Evolutionary conservation across 805 yeast species (phyloP), one percentile per base, ranked within the genome.

Genomic region (Yamadazyma insecticola): DNA sequence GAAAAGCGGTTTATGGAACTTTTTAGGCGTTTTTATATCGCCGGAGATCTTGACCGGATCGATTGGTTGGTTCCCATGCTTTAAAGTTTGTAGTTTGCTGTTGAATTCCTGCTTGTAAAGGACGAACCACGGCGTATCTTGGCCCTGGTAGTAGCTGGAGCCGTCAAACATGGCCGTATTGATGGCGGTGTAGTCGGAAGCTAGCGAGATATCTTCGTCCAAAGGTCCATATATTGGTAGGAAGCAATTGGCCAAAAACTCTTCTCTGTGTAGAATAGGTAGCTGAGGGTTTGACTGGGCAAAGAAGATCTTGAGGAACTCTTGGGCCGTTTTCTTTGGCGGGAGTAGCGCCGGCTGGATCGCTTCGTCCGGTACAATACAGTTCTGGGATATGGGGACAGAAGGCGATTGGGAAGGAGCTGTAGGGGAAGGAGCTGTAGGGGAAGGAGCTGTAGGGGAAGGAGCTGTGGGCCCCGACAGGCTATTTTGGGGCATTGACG

Each of bases 221-320:
- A 83, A 60, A 4, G 67, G 56, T 0, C 97, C 96, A 51, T 88
- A 88, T 1, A 88, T 67, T 0, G 96, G 96, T 43, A 76, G 74
- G 50, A 83, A 88, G 47, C 76, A 78, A 16, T 65, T 61, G 28
- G 62, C 61, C 25, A 89, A 54, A 47, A 87, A 88, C 42, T 72
- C 74, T 45, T 86, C 95, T 18, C 96, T 69, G 51, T 89, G 96
- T 28, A 88, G 57, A 4, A 89, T 68, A 0, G 97, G 96, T 16
- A 85, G 54, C 52, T 87, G 96, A 2, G 94, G 67, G 50, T 89
- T 88, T 11, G 89, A 74, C 45, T 82, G 88, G 13, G 82, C 75
- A 49, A 89, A 89, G 51, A 72, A 87, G 2, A 74, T 63, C 22
- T 76, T 68, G 6, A 87, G 48, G 26, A 83, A 68, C 30, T 67